Evolutionary conservation across 75 land plant species (phyloP), one percentile per base, ranked within the genome.

Genomic region (Gnetum montanum): DNA sequence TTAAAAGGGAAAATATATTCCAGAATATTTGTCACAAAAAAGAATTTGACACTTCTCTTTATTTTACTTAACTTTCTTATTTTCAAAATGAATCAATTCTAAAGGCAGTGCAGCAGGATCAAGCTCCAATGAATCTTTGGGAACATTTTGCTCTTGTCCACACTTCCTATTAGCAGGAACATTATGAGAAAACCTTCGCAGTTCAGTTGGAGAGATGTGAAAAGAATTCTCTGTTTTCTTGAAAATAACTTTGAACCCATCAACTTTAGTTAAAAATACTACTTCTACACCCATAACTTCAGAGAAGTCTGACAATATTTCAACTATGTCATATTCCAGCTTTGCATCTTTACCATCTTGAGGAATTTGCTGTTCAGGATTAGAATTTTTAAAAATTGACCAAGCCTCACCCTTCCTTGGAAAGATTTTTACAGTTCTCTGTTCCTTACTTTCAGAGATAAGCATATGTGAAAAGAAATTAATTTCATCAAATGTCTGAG

Each of bases 401-500:
- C 84, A 80, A 26, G 72, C 61, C 28, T 80, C 80, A 31, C 66
- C 71, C 38, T 57, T 62, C 36, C 27, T 57, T 19, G 80, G 78
- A 28, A 65, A 74, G 24, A 74, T 45, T 33, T 55, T 53, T 30
- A 72, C 56, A 37, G 56, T 46, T 41, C 65, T 72, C 10, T 22
- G 54, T 13, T 1, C 37, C 1, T 51, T 72, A 50, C 53, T 70
- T 31, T 73, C 72, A 50, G 58, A 68, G 18, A 28, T 37, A 49
- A 83, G 29, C 27, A 73, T n/a, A 43, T 90, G 85, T 18, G 96
- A 87, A 53, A 90, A 90, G 46, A 56, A 67, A 35, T 58, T 49
- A 20, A 50, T 56, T 27, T 60, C 66, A 3, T 63, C 69, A 31
- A 67, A 58, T 0, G 7, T 36, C 2, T 66, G 51, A 8, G 61